Percentiles rank a stretch among this genome's conserved stretches.
phyloP scores from a whole-genome alignment of 345 rosid genomes.

The Cardamine chenopodiifolia region DNA sequence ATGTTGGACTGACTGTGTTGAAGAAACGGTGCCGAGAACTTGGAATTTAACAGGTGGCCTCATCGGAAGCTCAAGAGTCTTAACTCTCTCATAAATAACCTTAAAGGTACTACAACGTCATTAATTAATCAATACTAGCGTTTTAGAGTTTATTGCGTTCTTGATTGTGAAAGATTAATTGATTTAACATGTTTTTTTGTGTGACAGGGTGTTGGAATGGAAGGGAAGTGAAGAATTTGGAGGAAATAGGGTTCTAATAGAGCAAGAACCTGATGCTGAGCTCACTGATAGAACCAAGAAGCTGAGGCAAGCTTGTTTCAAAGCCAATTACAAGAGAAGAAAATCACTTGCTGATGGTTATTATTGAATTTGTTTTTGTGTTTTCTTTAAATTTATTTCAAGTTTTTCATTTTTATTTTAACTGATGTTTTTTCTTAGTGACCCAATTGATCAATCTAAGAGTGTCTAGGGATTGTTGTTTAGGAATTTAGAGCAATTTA shows the following conservation, averaged over 20 bases:
- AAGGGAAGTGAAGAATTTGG: conserved; percentile 48
- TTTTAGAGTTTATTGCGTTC: background rate
- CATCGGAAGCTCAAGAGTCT: conserved; percentile 77
- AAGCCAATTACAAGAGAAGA: conserved; percentile 63
- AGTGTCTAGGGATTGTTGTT: conserved; percentile 2
- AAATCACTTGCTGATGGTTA: conserved; percentile 38
- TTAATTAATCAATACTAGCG: background rate
- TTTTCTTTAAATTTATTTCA: conserved; percentile 10
- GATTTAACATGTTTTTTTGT: background rate
- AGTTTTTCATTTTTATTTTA: background rate
- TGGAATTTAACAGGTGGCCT: conserved; percentile 76
- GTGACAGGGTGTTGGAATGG: conserved; percentile 54
- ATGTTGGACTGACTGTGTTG: conserved; percentile 67
- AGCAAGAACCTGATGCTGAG: conserved; percentile 51
- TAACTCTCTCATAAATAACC: conserved; percentile 63
- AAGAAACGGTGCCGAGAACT: conserved; percentile 82
- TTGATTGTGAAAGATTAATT: background rate
- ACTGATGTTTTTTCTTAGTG: background rate
- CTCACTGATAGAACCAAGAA: conserved; percentile 55
- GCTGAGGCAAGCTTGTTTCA: conserved; percentile 68
- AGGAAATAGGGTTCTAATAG: conserved; percentile 51
- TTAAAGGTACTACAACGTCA: conserved; percentile 48
- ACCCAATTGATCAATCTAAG: conserved; percentile 26
- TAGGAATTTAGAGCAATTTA: background rate
- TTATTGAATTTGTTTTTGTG: background rate